Base-by-base conservation (phyloP, 495 filamentous ascomycete species). In the Trichoderma asperelloides region DNA sequence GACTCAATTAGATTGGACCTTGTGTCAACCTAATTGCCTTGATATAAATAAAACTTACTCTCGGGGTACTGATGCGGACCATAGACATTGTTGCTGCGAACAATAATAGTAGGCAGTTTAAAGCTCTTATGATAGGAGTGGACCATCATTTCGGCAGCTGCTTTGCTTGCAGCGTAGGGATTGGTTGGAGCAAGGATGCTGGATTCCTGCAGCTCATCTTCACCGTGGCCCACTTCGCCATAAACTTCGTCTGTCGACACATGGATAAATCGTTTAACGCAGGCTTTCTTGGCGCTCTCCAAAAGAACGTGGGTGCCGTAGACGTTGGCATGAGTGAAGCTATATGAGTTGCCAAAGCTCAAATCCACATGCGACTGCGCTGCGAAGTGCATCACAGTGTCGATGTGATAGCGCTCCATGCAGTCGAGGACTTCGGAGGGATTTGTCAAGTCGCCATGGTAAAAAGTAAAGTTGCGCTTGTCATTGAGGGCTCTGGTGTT, bases 91-190 rank as follows among this genome's bases (percentile, higher is more conserved):
- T 92, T 93, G 70, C 86, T 85, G 25, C 89, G 81, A 49, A 89
- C 85, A 68, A 91, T 87, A 69, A 91, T 87, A 27, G 84, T 82
- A 2, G 89, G 88, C 13, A 91, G 78, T 65, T 86, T 86, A 77
- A 89, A 91, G 73, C 82, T 87, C 76, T 88, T 90, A 70, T 82
- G 81, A 74, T 91, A 93, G 12, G 88, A 87, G 70, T 86, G 82
- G n/a, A 91, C 87, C 66, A 89, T 78, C 89, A 92, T 93, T 76
- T 92, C 89, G 21, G 89, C 89, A 1, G 89, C 89, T 0, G 89
- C 90, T 74, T 93, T 93, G 74, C 83, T 87, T 2, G 89, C 89
- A 11, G 89, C 85, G 69, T 93, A 93, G 27, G 90, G 90, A 71
- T 93, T 93, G 30, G 88, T 91, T 0, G 90, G 90, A 1, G 83